Evolutionary conservation across 768 basidiomycete species (phyloP).

Genomic region (Rickenella mellea): DNA sequence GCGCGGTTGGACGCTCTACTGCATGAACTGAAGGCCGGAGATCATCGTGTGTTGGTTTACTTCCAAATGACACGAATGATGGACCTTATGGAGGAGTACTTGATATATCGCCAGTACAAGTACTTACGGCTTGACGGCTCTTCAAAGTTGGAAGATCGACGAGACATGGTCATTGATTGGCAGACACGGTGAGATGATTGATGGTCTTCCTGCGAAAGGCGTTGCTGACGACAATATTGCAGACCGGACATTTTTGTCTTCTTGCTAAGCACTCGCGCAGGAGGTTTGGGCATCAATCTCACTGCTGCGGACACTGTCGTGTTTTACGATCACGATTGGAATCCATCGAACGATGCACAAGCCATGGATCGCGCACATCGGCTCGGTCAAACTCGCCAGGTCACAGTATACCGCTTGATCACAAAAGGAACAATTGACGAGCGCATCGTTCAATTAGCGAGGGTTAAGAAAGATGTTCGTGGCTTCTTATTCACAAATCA

Average conservation of each 20-base stretch:
- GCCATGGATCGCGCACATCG: constrained; percentile 98
- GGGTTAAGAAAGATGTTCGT: constrained; percentile 92
- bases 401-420: constrained; percentile 92
- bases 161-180: constrained; percentile 99
- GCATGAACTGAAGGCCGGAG: constrained; percentile 83
- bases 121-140: constrained; percentile 89
- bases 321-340: constrained; percentile 95
- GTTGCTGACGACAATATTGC: background rate
- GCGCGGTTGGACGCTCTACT: constrained; percentile 84
- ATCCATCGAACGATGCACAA: constrained; percentile 95
- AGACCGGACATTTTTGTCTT: constrained; percentile 88
- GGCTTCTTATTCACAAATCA: background rate
- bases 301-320: constrained; percentile 94
- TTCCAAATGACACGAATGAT: constrained; percentile 99
- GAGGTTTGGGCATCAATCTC: constrained; percentile 92
- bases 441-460: constrained; percentile 90
- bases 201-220: background rate
- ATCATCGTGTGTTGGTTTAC: constrained; percentile 91
- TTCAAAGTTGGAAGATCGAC: constrained; percentile 88
- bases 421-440: constrained; percentile 94
- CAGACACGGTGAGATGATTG: constrained; percentile 69
- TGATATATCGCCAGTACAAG: constrained; percentile 94
- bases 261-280: constrained; percentile 87
- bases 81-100: constrained; percentile 97
- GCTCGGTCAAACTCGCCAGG: constrained; percentile 92